Evolutionary conservation across 1,139 yeast species (phyloP), one percentile per base, ranked within the genome.

Genomic region (Groenewaldozyma sp.): DNA sequence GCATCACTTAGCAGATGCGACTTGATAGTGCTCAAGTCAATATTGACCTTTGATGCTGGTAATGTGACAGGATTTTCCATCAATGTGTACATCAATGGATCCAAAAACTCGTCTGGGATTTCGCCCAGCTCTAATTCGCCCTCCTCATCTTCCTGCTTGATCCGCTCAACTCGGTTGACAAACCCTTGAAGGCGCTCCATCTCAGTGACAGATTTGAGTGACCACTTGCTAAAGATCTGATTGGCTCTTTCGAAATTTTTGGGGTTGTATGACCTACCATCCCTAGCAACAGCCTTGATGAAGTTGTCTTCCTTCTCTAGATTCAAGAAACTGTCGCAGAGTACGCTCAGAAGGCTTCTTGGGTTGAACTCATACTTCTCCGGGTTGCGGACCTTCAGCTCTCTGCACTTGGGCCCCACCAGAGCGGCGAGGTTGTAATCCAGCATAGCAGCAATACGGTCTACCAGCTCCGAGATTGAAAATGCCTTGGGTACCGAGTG

Each of bases 11-110:
- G 72, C 46, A 93, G 68, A 68, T 93, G 98, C 1, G 95, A 86
- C 58, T 87, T 88, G 54, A 93, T 83, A 1, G 97, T 93, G 18
- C 93, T 73, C 55, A 94, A 68, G 58, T 93, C 99, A 51, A 93
- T 83, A 39, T 79, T 76, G 13, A 88, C 74, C 52, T 75, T 80
- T 1, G 95, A 84, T 4, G 83, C 70, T 4, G 99, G 99, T 52
- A 93, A 70, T 19, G 74, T 79, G 3, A 93, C 98, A 0, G 99
- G 99, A 58, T 93, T 94, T 51, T 78, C 83, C 98, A 93, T 93
- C 34, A 93, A 59, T 0, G 95, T 83, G 58, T 71, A 88, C 97
- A 93, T 88, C 51, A 93, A 73, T 7, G 99, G 98, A 65, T 93
- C 99, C 55, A 93, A 71, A 58, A 80, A 91, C 59, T 93, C 98